Conservation (phyloP, 345 rosid genomes). For the Eucalyptus polybractea region DNA sequence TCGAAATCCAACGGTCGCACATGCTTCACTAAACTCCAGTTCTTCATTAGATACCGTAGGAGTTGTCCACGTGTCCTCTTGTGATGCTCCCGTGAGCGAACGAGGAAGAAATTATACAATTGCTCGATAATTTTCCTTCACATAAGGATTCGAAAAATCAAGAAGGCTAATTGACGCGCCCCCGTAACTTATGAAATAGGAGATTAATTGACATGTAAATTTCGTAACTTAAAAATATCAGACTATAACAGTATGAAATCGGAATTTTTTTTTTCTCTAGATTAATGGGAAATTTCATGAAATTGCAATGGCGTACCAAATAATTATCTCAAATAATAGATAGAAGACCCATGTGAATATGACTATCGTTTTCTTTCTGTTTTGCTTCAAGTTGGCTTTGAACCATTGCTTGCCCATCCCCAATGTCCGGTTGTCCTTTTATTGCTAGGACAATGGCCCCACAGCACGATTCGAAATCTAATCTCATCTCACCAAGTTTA, state of each 20-base stretch:
- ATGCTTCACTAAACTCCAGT: background rate
- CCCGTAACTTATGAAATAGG: background rate
- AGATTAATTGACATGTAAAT: background rate
- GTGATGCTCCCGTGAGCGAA: background rate
- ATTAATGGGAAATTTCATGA: background rate
- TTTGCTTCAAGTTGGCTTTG: background rate
- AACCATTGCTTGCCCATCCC: background rate
- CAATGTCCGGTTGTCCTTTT: background rate
- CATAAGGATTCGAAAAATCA: background rate
- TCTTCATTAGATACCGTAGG: background rate
- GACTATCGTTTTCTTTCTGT: background rate
- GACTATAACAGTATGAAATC: background rate
- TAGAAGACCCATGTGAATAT: background rate
- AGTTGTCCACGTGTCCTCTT: background rate
- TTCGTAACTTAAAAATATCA: background rate
- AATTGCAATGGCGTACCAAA: background rate
- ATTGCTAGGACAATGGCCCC: background rate
- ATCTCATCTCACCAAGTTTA: accelerated
- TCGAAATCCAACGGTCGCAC: background rate
- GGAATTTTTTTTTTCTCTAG: background rate
- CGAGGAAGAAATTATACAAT: background rate
- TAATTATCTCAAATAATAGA: background rate
- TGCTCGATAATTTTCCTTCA: background rate
- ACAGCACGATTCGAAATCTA: background rate
- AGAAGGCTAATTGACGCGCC: background rate